Base-by-base conservation (phyloP, 2,329 filamentous ascomycete genomes). In the Cercospora citrullina region DNA sequence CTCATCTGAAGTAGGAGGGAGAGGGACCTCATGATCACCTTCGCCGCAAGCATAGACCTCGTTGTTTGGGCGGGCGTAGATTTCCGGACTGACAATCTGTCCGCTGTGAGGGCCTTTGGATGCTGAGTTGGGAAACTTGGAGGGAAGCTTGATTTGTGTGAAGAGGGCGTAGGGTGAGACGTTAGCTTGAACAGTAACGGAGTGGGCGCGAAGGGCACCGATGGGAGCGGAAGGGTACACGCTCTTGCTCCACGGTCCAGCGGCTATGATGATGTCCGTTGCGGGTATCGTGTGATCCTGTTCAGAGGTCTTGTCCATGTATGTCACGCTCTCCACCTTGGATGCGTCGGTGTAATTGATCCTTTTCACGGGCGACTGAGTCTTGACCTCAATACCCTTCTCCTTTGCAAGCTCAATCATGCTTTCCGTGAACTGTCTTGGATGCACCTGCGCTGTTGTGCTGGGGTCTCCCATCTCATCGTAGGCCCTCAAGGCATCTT, bases 21-120 rank as follows among this genome's bases (percentile, higher is more conserved):
- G 84, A 0, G 92, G 90, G 0, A 92, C 85, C 3, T 84, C 79
- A 1, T 86, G 86, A 77, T 99, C 95, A 23, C 93, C 92, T 75
- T 97, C 94, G 55, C 93, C 95, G 77, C 95, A 99, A 0, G 93
- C 94, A 79, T 99, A 99, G 10, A 97, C 90, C 77, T 97, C 94
- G 65, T 91, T 87, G 77, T 93, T 91, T 0, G 94, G 94, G 4
- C 95, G 87, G 0, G 95, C 91, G 78, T 99, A 99, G 70, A 98
- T 95, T 79, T 99, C 95, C 0, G 95, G 95, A 28, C 92, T 89
- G 12, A 93, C 92, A 18, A 86, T 86, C 30, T 88, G 84, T 81
- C 75, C 84, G 81, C 81, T 81, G 83, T 84, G 75, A 79, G 77
- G 69, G 66, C 71, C 68, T 18, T 68, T 67, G 30, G 55, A 60